A percentile compares a stretch with the other conserved stretches of the same genome.
Conservation (phyloP, 2,329 filamentous ascomycete species). For the Fusarium coicis region DNA sequence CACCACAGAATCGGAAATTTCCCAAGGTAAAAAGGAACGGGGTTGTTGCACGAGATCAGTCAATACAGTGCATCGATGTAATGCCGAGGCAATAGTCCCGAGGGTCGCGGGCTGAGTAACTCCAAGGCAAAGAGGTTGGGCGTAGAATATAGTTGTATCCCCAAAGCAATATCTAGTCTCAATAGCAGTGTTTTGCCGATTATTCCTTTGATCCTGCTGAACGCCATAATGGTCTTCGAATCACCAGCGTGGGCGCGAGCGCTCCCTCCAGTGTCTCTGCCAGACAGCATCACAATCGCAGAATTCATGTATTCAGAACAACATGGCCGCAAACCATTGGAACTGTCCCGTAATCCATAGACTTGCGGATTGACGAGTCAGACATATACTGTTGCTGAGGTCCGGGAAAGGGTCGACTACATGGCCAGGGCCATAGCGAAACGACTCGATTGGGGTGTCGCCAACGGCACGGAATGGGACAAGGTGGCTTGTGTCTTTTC, state of each 20-base stretch:
- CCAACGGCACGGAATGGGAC: not conserved
- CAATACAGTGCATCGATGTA: not conserved
- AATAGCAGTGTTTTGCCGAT: not conserved
- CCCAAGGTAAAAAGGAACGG: not conserved
- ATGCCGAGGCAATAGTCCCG: not conserved
- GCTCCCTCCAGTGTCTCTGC: not conserved
- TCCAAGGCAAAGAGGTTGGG: not conserved
- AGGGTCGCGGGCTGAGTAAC: not conserved
- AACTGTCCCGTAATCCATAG: not conserved
- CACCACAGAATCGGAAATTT: not conserved
- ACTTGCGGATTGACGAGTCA: not conserved
- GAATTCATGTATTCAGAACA: not conserved
- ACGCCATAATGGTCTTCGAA: not conserved
- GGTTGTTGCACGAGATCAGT: too few relatives aligned
- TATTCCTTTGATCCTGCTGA: too few relatives aligned
- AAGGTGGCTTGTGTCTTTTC: not conserved
- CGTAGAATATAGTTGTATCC: not conserved
- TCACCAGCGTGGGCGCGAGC: not conserved
- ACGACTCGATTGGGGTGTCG: not conserved
- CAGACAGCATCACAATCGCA: not conserved
- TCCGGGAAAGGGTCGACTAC: not conserved
- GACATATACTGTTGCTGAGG: not conserved
- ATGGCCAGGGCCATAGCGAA: not conserved
- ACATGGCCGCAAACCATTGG: not conserved
- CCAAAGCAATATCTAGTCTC: accelerated